These are phyloP conservation scores for Nepenthes alata DNA, from an alignment of 179 eudicot genomes.

Conservation along the genomic window DNA sequence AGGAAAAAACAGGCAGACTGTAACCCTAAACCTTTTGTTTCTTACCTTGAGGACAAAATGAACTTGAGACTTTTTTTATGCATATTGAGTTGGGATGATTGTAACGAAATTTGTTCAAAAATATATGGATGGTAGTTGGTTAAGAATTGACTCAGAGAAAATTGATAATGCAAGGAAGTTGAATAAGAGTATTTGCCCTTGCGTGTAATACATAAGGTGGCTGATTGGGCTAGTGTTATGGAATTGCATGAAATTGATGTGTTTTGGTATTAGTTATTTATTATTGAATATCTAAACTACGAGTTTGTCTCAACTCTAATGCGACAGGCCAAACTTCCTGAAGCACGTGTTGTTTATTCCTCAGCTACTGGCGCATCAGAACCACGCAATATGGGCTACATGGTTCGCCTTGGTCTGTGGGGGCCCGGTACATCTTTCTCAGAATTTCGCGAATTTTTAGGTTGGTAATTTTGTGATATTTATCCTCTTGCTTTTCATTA, in stretches of 20 bases:
- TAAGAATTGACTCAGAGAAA: too few relatives aligned
- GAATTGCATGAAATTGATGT: not conserved
- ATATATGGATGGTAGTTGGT: too few relatives aligned
- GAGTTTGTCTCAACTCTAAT: slow-evolving; percentile 10
- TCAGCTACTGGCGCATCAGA: slow-evolving; percentile 99
- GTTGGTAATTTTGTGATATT: slow-evolving; percentile 20
- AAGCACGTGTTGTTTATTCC: slow-evolving; percentile 93
- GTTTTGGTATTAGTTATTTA: not conserved
- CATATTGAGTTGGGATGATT: too few relatives aligned
- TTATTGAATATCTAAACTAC: slow-evolving; percentile 6
- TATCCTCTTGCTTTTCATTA: not conserved
- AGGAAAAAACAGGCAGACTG: too few relatives aligned
- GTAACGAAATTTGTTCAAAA: too few relatives aligned
- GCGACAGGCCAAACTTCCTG: slow-evolving; percentile 77
- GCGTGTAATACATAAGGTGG: not conserved
- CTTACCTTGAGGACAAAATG: too few relatives aligned
- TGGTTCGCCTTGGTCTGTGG: slow-evolving; percentile 99
- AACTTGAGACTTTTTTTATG: too few relatives aligned
- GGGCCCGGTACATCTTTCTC: slow-evolving; percentile 81
- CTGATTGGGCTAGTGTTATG: not conserved
- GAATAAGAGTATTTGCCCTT: not conserved
- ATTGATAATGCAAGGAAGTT: not conserved
- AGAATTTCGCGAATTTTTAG: slow-evolving; percentile 72
- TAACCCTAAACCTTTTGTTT: too few relatives aligned
- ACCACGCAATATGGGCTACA: slow-evolving; percentile 96